Evolutionary conservation across 2,329 filamentous ascomycete species (phyloP), one percentile per base, ranked within the genome.

Genomic region (Microsporum canis): DNA sequence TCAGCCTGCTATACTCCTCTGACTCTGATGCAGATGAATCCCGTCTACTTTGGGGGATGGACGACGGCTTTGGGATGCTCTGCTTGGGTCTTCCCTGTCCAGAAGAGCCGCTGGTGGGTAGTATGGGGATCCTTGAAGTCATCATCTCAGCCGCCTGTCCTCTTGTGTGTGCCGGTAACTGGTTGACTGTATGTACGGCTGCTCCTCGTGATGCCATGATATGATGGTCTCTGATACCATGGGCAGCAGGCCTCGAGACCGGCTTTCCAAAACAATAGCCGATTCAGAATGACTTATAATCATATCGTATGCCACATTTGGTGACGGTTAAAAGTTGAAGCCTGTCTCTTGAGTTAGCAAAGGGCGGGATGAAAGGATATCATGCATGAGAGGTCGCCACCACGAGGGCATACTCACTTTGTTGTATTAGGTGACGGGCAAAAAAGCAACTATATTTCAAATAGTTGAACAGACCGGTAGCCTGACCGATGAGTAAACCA

Each of bases 181-280:
- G 68, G 68, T 68, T 68, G 65, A 69, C 69, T 64, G 67, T 65
- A 55, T 67, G 68, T 64, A 69, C 69, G 65, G 65, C 64, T 65
- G 65, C 72, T 23, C 17, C 17, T 68, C 73, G 67, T 65, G 69
- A 72, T 64, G 70, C 68, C 74, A 76, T 76, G 64, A 65, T 71
- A 67, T 60, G 68, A 71, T 65, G 3, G 23, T 36, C 31, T 39
- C 17, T 34, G 29, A 43, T 57, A 39, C n/a, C 23, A 63, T 63
- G 60, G 62, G 60, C 57, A 65, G 62, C 61, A 67, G 63, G 63
- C 64, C 66, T 66, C 57, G 65, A 66, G 65, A 69, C 66, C 65
- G 67, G 61, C 63, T 63, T 68, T 69, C 63, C 61, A 67, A 61
- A 65, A 56, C 63, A 63, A 63, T 63, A 65, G 62, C 65, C 64